Percentiles rank a stretch among this genome's conserved stretches.
Conservation (phyloP, 2,329 filamentous ascomycete species). For the Fusarium poae region DNA sequence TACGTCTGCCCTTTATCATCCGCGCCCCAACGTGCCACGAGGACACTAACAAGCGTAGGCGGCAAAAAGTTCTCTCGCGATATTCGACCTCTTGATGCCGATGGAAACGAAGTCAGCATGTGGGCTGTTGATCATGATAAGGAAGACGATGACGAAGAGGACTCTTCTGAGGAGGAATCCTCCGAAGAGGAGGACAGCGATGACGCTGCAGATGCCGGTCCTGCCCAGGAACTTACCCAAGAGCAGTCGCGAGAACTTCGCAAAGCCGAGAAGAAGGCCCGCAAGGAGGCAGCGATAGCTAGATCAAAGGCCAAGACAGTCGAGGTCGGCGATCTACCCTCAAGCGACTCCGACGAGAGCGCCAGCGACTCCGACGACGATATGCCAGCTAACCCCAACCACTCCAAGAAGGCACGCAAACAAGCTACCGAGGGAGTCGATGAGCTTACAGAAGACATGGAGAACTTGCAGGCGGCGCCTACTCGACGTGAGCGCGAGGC, state of each 20-base stretch:
- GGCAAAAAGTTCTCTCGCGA: constrained; percentile 97
- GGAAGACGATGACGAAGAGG: constrained; percentile 66
- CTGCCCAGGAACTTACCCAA: constrained; percentile 60
- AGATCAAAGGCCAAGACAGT: constrained; percentile 77
- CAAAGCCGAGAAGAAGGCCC: constrained; percentile 86
- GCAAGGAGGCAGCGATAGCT: constrained; percentile 89
- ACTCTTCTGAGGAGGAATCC: constrained; percentile 65
- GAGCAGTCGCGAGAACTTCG: constrained; percentile 83
- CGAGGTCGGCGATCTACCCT: constrained; percentile 87
- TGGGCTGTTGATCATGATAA: constrained; percentile 75
- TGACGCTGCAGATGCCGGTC: constrained; percentile 59
- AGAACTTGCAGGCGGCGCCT: constrained; percentile 63
- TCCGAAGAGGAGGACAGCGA: constrained; percentile 66
- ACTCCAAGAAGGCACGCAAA: constrained; percentile 79
- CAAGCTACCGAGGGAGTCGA: constrained; percentile 64
- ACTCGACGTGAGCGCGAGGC: constrained; percentile 76
- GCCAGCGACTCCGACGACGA: constrained; percentile 70
- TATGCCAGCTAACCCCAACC: constrained; percentile 92
- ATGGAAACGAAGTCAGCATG: constrained; percentile 90
- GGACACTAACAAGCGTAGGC: constrained; percentile 63
- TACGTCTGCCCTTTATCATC: constrained; percentile 57
- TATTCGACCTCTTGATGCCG: constrained; percentile 86
- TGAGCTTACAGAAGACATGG: constrained; percentile 66
- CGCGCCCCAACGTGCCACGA: background rate
- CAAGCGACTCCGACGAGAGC: constrained; percentile 76